Base-by-base conservation (phyloP, 2,329 filamentous ascomycete genomes). In the Monilinia laxa region DNA sequence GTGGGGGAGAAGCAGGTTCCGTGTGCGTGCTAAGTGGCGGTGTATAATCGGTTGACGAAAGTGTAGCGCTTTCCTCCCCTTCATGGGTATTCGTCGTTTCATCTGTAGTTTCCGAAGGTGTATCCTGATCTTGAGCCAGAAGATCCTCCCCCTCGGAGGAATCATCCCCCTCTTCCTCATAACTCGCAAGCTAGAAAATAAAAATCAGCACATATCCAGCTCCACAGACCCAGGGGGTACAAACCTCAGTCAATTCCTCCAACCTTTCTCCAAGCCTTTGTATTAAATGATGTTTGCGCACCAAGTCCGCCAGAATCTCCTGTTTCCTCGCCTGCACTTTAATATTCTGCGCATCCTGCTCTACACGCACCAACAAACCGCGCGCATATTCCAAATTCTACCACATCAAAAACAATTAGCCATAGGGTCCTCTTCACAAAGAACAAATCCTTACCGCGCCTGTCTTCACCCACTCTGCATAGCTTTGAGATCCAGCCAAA, bases 301-400 rank as follows among this genome's bases (percentile, higher is more conserved):
- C 82, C 42, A 94, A 80, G 69, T 90, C 87, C 28, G 80, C 78
- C 76, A 92, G 89, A 23, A 84, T 76, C 67, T 88, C 84, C 69
- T 86, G 81, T 71, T 86, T 85, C 67, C 84, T 85, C 6, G 81
- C 76, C 66, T 84, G 83, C 42, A 84, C 79, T 75, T 88, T 88
- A 69, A 87, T 79, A n/a, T 78, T 80, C 18, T 85, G 78, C 7
- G 86, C 83, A 71, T 90, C 86, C 72, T 91, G 89, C 76, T 93
- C 91, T 53, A 92, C 83, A 68, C 84, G 87, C 25, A 89, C 84
- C 66, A 93, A 85, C 40, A 91, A 82, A 0, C 82, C 83, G 52
- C 87, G 86, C 25, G 91, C 90, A 75, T 90, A 86, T 71, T 90
- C 85, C 68, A 94, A 81, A 73, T 92, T 93, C 86, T 91, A 69